phyloP scores from a whole-genome alignment of 2,329 filamentous ascomycete genomes.

The Colletotrichum truncatum region DNA sequence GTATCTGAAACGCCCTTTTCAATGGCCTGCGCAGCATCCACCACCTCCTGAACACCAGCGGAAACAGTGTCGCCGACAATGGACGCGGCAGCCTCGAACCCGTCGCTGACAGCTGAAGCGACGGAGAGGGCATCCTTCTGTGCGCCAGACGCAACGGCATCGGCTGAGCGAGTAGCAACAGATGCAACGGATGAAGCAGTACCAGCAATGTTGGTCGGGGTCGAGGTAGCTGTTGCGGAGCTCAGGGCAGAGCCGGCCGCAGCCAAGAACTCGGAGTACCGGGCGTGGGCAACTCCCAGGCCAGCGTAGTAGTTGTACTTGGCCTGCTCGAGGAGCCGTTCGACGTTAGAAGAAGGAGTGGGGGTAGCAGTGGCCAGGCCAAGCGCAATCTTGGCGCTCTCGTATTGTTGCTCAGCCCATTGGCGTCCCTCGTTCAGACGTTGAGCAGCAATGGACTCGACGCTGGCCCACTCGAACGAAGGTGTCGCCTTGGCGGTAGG shows the following conservation, averaged over 20 bases:
- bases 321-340: slow-evolving; percentile 69
- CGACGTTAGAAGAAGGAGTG: slow-evolving; percentile 60
- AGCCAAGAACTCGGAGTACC: slow-evolving; percentile 78
- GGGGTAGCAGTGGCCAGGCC: slow-evolving; percentile 69
- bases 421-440: slow-evolving; percentile 75
- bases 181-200: slow-evolving; percentile 56
- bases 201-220: slow-evolving; percentile 62
- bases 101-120: slow-evolving; percentile 54
- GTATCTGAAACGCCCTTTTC: slow-evolving; percentile 49
- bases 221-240: slow-evolving; percentile 66
- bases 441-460: slow-evolving; percentile 74
- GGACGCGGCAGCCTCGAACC: slow-evolving; percentile 45
- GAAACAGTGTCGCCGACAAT: slow-evolving; percentile 49
- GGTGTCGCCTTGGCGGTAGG: slow-evolving; percentile 52
- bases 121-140: slow-evolving; percentile 62
- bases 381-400: slow-evolving; percentile 72
- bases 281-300: slow-evolving; percentile 79
- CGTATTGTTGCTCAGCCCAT: slow-evolving; percentile 76
- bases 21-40: slow-evolving; percentile 53
- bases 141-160: slow-evolving; percentile 55
- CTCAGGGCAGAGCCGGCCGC: slow-evolving; percentile 77
- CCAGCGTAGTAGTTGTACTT: slow-evolving; percentile 79
- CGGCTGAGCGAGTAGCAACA: slow-evolving; percentile 55
- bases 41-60: slow-evolving; percentile 37
- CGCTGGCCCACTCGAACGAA: slow-evolving; percentile 56